phyloP scores from a whole-genome alignment of 768 basidiomycete species.

The Pleurotus cornucopiae region DNA sequence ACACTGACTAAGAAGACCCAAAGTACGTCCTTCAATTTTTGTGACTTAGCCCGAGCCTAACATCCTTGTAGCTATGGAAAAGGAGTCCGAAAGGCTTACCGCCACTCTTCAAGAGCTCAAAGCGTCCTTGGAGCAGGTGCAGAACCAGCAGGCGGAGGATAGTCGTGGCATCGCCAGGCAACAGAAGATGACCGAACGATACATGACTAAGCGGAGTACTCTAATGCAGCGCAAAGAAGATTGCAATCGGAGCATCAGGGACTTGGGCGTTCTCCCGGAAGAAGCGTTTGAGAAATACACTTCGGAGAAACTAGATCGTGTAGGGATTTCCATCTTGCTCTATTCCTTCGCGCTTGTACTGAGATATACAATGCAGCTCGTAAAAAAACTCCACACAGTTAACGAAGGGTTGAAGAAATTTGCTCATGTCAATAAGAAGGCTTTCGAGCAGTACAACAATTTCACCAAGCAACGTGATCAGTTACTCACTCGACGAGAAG shows the following conservation, averaged over 20 bases:
- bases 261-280: conserved; percentile 93
- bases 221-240: conserved; percentile 83
- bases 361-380: conserved; percentile 48
- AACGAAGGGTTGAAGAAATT: conserved; percentile 96
- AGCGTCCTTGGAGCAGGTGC: conserved; percentile 63
- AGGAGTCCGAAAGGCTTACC: conserved; percentile 60
- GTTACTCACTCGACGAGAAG: conserved; percentile 79
- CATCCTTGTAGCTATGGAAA: conserved; percentile 55
- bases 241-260: conserved; percentile 92
- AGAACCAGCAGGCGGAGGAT: conserved; percentile 84
- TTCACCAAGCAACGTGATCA: conserved; percentile 98
- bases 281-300: conserved; percentile 97
- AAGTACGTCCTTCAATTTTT: conserved; percentile 30
- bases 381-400: conserved; percentile 87
- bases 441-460: conserved; percentile 96
- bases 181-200: conserved; percentile 94
- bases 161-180: conserved; percentile 82
- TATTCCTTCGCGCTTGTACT: not conserved
- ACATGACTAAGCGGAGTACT: conserved; percentile 89
- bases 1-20: conserved; percentile 59
- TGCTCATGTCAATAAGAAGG: conserved; percentile 98
- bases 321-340: conserved; percentile 28
- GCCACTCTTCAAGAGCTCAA: conserved; percentile 65
- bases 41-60: not conserved
- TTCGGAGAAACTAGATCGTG: conserved; percentile 82